Evolutionary conservation across 345 rosid genomes (phyloP).

Genomic region (Streptanthus diversifolius): DNA sequence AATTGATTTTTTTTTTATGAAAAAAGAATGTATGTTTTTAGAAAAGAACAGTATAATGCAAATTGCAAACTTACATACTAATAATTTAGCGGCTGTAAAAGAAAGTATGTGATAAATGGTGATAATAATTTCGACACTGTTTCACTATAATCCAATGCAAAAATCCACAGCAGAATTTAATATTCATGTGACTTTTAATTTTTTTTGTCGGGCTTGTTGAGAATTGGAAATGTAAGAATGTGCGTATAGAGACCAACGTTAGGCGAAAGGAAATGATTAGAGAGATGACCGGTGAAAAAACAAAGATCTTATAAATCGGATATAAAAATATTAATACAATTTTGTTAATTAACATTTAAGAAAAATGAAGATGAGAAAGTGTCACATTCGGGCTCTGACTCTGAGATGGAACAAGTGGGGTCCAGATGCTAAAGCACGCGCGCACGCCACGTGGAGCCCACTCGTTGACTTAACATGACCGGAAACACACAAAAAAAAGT

Average conservation of each 20-base stretch:
- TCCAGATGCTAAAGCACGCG: slow-evolving; percentile 35
- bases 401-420: slow-evolving; percentile 39
- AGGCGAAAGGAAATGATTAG: slow-evolving; percentile 17
- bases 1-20: background rate
- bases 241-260: slow-evolving; percentile 14
- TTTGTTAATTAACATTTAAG: background rate
- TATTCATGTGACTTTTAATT: background rate
- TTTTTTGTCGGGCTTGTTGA: background rate
- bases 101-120: background rate
- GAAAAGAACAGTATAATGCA: slow-evolving; percentile 2
- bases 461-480: slow-evolving; percentile 29
- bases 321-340: background rate
- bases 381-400: slow-evolving; percentile 41
- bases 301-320: background rate
- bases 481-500: background rate
- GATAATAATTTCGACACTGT: background rate
- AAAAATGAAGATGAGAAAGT: slow-evolving; percentile 5
- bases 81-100: background rate
- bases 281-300: background rate
- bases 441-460: slow-evolving; percentile 46
- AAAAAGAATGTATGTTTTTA: background rate
- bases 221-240: background rate
- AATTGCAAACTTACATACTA: background rate
- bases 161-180: background rate
- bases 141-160: slow-evolving; percentile 1